Conservation (phyloP, 2,329 filamentous ascomycete genomes). For the Trichoderma lentiforme region DNA sequence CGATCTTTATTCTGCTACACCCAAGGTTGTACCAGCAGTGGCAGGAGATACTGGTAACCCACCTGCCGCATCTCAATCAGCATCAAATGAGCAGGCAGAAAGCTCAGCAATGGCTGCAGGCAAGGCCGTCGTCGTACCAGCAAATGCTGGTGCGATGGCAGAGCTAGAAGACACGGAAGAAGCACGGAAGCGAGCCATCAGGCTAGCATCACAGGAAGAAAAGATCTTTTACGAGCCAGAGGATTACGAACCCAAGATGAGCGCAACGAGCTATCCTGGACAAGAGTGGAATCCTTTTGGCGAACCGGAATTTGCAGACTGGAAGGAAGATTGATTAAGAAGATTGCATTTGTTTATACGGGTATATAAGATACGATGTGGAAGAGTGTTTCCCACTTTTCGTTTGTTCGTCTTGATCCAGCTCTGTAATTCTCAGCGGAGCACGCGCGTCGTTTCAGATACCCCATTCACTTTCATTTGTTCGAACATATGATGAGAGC, state of each 20-base stretch:
- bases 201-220: conserved; percentile 48
- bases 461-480: conserved; percentile 14
- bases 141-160: conserved; percentile 23
- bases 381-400: not conserved
- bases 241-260: conserved; percentile 54
- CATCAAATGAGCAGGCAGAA: conserved; percentile 14
- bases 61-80: not conserved
- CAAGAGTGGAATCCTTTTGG: conserved; percentile 65
- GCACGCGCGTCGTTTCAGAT: conserved; percentile 14
- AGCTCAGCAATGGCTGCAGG: not conserved
- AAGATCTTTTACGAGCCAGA: conserved; percentile 47
- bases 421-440: not conserved
- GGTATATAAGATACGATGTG: not conserved
- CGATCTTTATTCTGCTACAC: conserved; percentile 36
- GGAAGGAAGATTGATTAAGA: conserved; percentile 10
- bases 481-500: not conserved
- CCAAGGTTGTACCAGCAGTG: conserved; percentile 21
- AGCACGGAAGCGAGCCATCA: conserved; percentile 43
- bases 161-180: conserved; percentile 44
- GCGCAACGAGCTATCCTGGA: conserved; percentile 65
- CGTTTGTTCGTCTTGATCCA: not conserved
- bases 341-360: not conserved
- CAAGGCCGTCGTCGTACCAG: conserved; percentile 16
- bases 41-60: not conserved
- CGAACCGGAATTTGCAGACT: conserved; percentile 30